phyloP scores from a whole-genome alignment of 2,329 filamentous ascomycete species.

The Gnomoniopsis smithogilvyi region DNA sequence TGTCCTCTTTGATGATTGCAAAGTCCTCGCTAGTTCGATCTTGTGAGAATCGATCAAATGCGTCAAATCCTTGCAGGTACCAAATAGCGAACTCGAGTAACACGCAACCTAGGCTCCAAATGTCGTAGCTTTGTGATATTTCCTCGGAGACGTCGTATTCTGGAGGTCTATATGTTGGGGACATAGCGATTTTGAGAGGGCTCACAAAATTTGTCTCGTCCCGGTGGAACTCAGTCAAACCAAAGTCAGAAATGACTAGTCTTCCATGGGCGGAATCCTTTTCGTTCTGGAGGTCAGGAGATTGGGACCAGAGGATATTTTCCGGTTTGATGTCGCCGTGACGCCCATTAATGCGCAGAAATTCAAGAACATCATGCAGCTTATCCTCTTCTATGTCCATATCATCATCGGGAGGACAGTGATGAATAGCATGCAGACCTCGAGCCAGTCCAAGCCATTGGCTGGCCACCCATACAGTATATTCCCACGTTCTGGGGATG shows the following conservation, averaged over 20 bases:
- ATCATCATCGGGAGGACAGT: background rate
- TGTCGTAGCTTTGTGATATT: slow-evolving; percentile 7
- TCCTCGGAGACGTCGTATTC: background rate
- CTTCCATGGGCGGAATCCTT: background rate
- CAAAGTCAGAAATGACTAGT: slow-evolving; percentile 17
- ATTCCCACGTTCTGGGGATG: background rate
- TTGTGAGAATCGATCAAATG: slow-evolving; percentile 1
- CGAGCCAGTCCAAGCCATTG: slow-evolving; percentile 1
- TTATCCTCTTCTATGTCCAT: background rate
- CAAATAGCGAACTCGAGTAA: slow-evolving; percentile 6
- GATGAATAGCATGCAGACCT: background rate
- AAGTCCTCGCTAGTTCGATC: background rate
- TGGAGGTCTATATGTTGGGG: slow-evolving; percentile 3
- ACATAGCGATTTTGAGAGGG: background rate
- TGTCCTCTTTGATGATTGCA: background rate
- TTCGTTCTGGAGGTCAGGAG: background rate
- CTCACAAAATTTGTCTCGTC: background rate
- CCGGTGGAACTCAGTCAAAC: slow-evolving; percentile 11
- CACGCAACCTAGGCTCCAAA: slow-evolving; percentile 5
- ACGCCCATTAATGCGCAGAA: background rate
- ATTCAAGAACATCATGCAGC: background rate
- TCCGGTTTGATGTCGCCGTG: slow-evolving; percentile 19
- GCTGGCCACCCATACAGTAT: background rate
- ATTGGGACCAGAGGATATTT: slow-evolving; percentile 16
- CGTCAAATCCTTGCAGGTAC: slow-evolving; percentile 3